These are phyloP conservation scores for Phytophthora parvispora DNA, from an alignment of 352 stramenopile species.

Conservation along the genomic window DNA sequence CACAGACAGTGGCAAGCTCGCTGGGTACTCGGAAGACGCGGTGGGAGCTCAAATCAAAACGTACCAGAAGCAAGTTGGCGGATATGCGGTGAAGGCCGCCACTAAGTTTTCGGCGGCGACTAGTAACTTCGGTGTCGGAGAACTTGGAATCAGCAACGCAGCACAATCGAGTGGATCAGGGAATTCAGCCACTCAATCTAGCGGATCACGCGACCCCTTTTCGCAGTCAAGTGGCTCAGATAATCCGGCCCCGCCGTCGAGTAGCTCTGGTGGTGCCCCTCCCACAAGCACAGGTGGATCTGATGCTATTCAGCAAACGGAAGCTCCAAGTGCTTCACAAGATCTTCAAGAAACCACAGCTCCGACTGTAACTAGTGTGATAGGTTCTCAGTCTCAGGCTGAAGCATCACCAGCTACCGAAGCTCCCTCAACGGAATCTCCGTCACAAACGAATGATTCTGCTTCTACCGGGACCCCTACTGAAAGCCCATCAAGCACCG, in stretches of 20 bases:
- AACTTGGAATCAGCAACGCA: background rate
- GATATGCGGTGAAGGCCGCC: background rate
- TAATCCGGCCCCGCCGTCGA: background rate
- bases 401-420: background rate
- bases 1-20: background rate
- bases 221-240: background rate
- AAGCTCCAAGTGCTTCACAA: background rate
- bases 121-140: background rate
- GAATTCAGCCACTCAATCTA: background rate
- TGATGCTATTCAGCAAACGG: background rate
- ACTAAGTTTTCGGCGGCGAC: background rate
- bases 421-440: background rate
- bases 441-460: background rate
- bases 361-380: background rate
- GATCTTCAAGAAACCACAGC: background rate
- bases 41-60: background rate
- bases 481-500: background rate
- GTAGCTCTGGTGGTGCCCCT: no score
- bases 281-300: background rate
- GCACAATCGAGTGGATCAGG: background rate
- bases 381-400: background rate
- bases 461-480: background rate
- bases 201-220: background rate
- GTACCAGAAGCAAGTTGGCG: background rate
- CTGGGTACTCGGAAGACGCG: background rate